These are phyloP conservation scores for Agaricus blazei DNA, from an alignment of 768 basidiomycete genomes.

Conservation along the genomic window DNA sequence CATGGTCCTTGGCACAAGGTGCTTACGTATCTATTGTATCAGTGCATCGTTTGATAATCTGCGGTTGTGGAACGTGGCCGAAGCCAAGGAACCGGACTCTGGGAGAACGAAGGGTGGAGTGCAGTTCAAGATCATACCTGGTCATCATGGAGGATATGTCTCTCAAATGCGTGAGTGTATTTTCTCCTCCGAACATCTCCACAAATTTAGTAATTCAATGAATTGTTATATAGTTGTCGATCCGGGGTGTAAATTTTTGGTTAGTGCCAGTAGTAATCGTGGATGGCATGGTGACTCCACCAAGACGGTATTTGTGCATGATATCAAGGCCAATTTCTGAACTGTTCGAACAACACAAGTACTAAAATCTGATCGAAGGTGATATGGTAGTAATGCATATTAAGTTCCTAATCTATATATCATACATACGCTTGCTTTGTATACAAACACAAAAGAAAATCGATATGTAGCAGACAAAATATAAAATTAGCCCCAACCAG, in stretches of 20 bases:
- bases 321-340: slow-evolving; percentile 51
- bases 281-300: slow-evolving; percentile 94
- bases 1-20: background rate
- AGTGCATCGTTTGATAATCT: slow-evolving; percentile 93
- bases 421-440: background rate
- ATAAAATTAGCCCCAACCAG: slow-evolving; percentile 18
- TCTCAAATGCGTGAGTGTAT: slow-evolving; percentile 81
- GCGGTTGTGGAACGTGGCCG: slow-evolving; percentile 87
- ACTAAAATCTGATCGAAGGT: background rate
- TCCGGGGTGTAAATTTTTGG: slow-evolving; percentile 75
- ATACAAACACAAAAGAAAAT: background rate
- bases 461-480: background rate
- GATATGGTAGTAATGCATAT: slow-evolving; percentile 9
- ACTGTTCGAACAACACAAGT: background rate
- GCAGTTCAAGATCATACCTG: slow-evolving; percentile 92
- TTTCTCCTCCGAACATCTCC: background rate
- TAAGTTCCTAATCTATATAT: slow-evolving; percentile 8
- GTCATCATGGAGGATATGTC: slow-evolving; percentile 92
- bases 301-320: slow-evolving; percentile 85
- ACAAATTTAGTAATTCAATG: background rate
- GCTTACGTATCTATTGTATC: slow-evolving; percentile 3
- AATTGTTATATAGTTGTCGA: slow-evolving; percentile 65
- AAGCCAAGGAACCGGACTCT: slow-evolving; percentile 65
- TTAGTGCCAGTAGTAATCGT: slow-evolving; percentile 90
- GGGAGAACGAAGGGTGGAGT: slow-evolving; percentile 63